phyloP scores from a whole-genome alignment of 495 filamentous ascomycete genomes.

The Glonium stellatum region DNA sequence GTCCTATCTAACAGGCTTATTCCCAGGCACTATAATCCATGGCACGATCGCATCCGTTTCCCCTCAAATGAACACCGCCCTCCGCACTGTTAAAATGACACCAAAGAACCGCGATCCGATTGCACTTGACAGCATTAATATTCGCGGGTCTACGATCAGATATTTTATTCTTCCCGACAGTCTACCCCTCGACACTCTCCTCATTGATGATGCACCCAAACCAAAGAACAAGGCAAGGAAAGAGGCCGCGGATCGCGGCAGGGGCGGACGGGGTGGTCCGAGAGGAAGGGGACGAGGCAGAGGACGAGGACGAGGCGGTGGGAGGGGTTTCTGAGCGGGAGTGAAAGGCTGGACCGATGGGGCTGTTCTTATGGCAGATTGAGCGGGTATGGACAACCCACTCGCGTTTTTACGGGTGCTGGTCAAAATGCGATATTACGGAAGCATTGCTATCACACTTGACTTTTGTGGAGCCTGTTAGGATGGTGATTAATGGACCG shows the following conservation, averaged over 20 bases:
- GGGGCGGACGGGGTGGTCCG: slow-evolving; percentile 46
- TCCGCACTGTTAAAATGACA: slow-evolving; percentile 94
- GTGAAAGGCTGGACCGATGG: background rate
- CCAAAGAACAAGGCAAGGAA: slow-evolving; percentile 99
- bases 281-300: slow-evolving; percentile 50
- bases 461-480: no score
- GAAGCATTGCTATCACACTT: no score
- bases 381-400: no score
- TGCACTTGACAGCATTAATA: slow-evolving; percentile 88
- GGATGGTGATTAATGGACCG: no score
- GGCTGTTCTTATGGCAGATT: no score
- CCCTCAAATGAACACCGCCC: slow-evolving; percentile 92
- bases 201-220: slow-evolving; percentile 94
- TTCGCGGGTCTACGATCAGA: slow-evolving; percentile 85
- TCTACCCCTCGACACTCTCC: slow-evolving; percentile 83
- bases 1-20: slow-evolving; percentile 9
- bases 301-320: slow-evolving; percentile 35
- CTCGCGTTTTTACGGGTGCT: no score
- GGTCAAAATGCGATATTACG: no score
- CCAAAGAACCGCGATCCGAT: slow-evolving; percentile 76
- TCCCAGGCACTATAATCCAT: slow-evolving; percentile 79
- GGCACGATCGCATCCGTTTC: slow-evolving; percentile 93
- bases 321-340: slow-evolving; percentile 15
- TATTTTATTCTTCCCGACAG: slow-evolving; percentile 94
- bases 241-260: slow-evolving; percentile 50